Evolutionary conservation across 2,329 filamentous ascomycete species (phyloP).

Genomic region (Cyphellophora attinorum): DNA sequence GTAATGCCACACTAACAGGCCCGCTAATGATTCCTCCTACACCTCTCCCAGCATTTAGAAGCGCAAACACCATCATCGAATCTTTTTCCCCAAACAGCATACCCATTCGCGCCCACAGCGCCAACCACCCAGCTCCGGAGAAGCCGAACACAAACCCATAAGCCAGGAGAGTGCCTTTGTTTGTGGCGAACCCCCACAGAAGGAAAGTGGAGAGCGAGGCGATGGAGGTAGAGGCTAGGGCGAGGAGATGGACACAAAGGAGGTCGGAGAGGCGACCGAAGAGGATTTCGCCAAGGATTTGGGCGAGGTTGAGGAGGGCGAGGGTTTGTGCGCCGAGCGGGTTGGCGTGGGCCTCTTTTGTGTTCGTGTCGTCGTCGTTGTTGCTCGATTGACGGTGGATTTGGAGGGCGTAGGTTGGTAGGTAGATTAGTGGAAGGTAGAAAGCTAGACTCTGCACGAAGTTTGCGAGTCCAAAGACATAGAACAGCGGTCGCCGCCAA

Average conservation of each 20-base stretch:
- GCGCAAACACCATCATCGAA: constrained; percentile 38
- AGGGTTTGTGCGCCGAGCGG: constrained; percentile 15
- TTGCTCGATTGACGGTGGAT: constrained; percentile 9
- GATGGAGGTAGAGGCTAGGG: constrained; percentile 32
- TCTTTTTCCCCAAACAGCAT: constrained; percentile 31
- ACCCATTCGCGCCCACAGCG: constrained; percentile 36
- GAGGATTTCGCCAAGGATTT: constrained; percentile 25
- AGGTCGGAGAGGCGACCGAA: constrained; percentile 32
- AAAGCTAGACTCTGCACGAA: constrained; percentile 25
- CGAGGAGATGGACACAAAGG: constrained; percentile 30
- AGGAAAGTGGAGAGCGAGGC: constrained; percentile 32
- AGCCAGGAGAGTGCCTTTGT: constrained; percentile 28
- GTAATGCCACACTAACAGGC: constrained; percentile 37
- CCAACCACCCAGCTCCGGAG: constrained; percentile 32
- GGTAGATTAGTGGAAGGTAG: constrained; percentile 26
- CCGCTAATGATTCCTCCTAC: constrained; percentile 42
- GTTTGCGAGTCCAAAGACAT: constrained; percentile 29
- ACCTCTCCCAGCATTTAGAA: constrained; percentile 40
- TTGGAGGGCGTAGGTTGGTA: constrained; percentile 21
- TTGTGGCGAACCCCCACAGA: constrained; percentile 38
- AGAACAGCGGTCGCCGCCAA: constrained; percentile 6
- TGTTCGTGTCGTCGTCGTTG: no score
- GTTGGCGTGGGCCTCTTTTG: no score
- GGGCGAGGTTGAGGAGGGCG: constrained; percentile 25
- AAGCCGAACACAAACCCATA: constrained; percentile 35